Percentiles rank a stretch among this genome's conserved stretches.
Evolutionary conservation across 2,329 filamentous ascomycete species (phyloP).

Genomic region (Aureobasidium namibiae): DNA sequence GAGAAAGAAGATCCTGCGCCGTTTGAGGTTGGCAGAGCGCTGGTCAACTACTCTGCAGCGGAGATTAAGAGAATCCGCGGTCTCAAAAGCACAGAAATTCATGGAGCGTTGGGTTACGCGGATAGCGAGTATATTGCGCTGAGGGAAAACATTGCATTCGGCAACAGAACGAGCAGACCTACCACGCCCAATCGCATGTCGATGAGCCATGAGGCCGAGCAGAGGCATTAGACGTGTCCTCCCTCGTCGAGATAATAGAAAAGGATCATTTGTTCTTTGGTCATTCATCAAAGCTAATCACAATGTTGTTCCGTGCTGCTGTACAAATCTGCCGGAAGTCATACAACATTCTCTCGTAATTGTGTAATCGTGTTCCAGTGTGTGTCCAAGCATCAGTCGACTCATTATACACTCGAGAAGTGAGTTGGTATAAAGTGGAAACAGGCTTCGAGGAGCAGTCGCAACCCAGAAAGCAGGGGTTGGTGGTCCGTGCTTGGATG

Average conservation of each 20-base stretch:
- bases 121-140: conserved; percentile 92
- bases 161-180: conserved; percentile 28
- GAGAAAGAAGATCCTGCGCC: conserved; percentile 43
- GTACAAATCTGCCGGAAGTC: not conserved
- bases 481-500: not conserved
- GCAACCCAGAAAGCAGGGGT: conserved; percentile 2
- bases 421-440: not conserved
- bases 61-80: conserved; percentile 84
- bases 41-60: conserved; percentile 85
- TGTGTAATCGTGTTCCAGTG: not conserved
- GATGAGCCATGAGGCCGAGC: conserved; percentile 2
- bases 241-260: not conserved
- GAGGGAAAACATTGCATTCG: conserved; percentile 78
- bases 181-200: conserved; percentile 9
- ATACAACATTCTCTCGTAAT: not conserved
- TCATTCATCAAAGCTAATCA: not conserved
- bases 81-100: conserved; percentile 72
- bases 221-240: not conserved
- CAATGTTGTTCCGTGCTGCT: not conserved
- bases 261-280: not conserved
- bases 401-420: no score
- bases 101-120: conserved; percentile 73
- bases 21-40: conserved; percentile 70
- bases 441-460: not conserved
- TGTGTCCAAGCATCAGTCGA: no score